Evolutionary conservation across 2,329 filamentous ascomycete species (phyloP).

Genomic region (Ophiostoma australiae): DNA sequence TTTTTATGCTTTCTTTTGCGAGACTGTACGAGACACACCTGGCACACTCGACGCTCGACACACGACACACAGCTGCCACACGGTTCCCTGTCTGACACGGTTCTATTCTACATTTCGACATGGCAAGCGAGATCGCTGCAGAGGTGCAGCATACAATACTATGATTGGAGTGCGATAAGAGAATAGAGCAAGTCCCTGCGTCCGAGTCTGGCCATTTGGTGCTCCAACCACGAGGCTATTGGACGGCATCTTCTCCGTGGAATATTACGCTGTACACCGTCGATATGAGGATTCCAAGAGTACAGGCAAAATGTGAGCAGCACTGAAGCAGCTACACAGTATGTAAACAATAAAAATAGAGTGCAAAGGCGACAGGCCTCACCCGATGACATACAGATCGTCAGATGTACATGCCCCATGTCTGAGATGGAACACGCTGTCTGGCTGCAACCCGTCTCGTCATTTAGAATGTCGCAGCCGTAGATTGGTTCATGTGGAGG

Average conservation of each 20-base stretch:
- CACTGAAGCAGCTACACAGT: not conserved
- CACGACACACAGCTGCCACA: not conserved
- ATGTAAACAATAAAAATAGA: not conserved
- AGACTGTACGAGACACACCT: not conserved
- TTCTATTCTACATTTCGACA: constrained; percentile 8
- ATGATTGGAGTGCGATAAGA: not conserved
- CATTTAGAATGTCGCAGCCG: constrained; percentile 10
- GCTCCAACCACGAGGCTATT: not conserved
- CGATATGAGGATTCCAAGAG: not conserved
- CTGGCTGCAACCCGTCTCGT: constrained; percentile 8
- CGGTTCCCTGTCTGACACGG: not conserved
- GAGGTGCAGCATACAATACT: not conserved
- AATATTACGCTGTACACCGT: not conserved
- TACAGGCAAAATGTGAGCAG: not conserved
- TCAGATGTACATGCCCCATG: not conserved
- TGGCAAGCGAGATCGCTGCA: not conserved
- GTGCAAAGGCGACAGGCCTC: not conserved
- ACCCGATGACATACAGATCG: not conserved
- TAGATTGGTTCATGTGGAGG: not conserved
- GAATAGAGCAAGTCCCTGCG: not conserved
- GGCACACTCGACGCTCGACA: not conserved
- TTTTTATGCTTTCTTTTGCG: not conserved
- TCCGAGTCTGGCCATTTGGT: not conserved
- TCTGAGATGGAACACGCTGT: not conserved
- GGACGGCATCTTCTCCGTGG: not conserved